phyloP scores from a whole-genome alignment of 2,329 filamentous ascomycete genomes.

The Stenocarpella maydis region DNA sequence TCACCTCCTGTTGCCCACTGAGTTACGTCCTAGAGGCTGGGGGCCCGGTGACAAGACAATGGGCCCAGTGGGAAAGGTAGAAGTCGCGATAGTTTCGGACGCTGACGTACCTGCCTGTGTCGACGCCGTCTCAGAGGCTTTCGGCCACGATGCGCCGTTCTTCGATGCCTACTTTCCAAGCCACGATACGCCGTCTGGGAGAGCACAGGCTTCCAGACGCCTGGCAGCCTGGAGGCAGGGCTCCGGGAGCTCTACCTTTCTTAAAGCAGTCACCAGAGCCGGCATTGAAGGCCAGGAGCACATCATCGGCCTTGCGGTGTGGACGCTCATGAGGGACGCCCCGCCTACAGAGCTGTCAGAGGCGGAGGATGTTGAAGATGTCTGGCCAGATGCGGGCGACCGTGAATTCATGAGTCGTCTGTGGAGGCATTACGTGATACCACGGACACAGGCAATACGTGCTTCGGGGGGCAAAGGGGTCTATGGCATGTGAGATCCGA shows the following conservation, averaged over 20 bases:
- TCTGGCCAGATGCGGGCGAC: not conserved
- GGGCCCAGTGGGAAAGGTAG: not conserved
- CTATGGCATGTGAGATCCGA: not conserved
- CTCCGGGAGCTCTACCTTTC: not conserved
- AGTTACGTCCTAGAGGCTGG: not conserved
- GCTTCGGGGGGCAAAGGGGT: not conserved
- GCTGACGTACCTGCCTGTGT: not conserved
- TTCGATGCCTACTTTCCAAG: conserved; percentile 1
- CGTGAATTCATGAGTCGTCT: not conserved
- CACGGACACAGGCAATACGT: not conserved
- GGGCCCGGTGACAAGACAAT: not conserved
- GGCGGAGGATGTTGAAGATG: not conserved
- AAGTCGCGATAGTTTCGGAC: not conserved
- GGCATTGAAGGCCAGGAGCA: not conserved
- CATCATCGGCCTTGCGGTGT: not conserved
- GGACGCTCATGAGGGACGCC: conserved; percentile 1
- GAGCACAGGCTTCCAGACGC: not conserved
- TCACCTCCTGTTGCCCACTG: not conserved
- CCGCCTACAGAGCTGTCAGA: not conserved
- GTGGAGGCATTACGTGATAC: conserved; percentile 4
- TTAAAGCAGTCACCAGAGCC: not conserved
- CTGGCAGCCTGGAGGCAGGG: not conserved
- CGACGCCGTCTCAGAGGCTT: not conserved
- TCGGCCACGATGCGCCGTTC: conserved; percentile 3
- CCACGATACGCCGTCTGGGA: not conserved